Base-by-base conservation (phyloP, 139 green algal genomes). In the Chlamydomonas eustigma region DNA sequence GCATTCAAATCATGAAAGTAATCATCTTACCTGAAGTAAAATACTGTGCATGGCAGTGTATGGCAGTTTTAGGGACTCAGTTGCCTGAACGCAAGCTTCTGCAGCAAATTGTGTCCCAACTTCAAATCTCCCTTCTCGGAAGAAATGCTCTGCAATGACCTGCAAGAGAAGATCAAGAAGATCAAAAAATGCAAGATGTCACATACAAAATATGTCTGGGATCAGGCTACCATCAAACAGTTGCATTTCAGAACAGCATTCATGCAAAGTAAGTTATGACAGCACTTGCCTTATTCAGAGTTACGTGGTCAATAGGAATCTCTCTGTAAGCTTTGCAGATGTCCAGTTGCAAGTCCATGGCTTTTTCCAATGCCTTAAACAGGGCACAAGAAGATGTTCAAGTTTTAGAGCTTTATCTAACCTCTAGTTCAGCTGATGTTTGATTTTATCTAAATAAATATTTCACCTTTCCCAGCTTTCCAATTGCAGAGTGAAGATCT, bases 81-180 rank as follows among this genome's bases (percentile, higher is more conserved):
- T 78, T 28, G 78, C 44, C 34, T 44, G 32, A 8, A 98, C 69
- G 0, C 80, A 80, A 2, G 95, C 92, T 71, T 98, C 95, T 22
- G 75, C 52, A 0, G 85, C 82, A 80, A 98, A 94, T 6, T 38
- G 35, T 39, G 97, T 88, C 3, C 86, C 94, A 25, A 97, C 73
- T 28, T 90, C 79, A 76, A 97, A 97, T 8, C 83, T 79, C 0
- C 94, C 95, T 65, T 95, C 85, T 2, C 93, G 86, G 78, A 90
- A 98, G 1, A 97, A 76, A 76, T 98, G 94, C 81, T 97, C 85
- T 2, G 88, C 88, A 5, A 98, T 87, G 18, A 97, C 88, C 79
- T 93, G 86, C 65, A 80, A 51, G 33, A 3, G n/a, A n/a, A n/a
- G n/a, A n/a, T n/a, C n/a, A n/a, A n/a, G n/a, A n/a, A n/a, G n/a